phyloP scores from a whole-genome alignment of 768 basidiomycete genomes.

The Phlebiopsis gigantea region DNA sequence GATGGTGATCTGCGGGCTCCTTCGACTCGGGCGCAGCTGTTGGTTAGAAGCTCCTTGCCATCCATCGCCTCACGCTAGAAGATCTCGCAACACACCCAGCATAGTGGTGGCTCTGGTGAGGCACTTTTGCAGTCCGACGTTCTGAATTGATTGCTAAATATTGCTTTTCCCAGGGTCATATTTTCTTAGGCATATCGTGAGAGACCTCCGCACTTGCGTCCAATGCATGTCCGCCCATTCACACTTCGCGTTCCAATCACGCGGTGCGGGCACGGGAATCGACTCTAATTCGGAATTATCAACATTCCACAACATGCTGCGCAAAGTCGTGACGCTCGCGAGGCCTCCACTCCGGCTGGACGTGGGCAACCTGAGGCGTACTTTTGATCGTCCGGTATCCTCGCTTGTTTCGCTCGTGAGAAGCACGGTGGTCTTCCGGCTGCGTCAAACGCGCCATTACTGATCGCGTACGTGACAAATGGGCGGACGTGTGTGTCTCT shows the following conservation, averaged over 20 bases:
- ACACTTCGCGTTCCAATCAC: neutral
- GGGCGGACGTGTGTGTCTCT: neutral
- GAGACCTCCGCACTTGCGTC: neutral
- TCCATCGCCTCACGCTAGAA: neutral
- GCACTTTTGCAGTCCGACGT: neutral
- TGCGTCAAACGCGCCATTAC: neutral
- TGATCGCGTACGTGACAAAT: neutral
- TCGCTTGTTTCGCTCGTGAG: constrained; percentile 5
- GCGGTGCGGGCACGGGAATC: neutral
- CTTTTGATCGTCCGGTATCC: neutral
- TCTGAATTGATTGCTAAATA: neutral
- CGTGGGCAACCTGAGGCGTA: neutral
- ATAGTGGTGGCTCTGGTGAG: neutral
- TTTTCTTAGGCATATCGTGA: neutral
- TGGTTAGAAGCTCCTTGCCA: neutral
- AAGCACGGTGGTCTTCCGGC: neutral
- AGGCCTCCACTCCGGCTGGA: neutral
- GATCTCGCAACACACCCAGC: neutral
- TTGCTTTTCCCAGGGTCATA: neutral
- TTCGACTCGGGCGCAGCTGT: neutral
- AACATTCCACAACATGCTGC: neutral
- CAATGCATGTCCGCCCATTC: neutral
- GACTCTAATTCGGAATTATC: neutral
- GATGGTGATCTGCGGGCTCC: neutral
- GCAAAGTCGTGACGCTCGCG: neutral